Evolutionary conservation across 1,139 yeast genomes (phyloP).

Genomic region (Lodderomyces beijingensis): DNA sequence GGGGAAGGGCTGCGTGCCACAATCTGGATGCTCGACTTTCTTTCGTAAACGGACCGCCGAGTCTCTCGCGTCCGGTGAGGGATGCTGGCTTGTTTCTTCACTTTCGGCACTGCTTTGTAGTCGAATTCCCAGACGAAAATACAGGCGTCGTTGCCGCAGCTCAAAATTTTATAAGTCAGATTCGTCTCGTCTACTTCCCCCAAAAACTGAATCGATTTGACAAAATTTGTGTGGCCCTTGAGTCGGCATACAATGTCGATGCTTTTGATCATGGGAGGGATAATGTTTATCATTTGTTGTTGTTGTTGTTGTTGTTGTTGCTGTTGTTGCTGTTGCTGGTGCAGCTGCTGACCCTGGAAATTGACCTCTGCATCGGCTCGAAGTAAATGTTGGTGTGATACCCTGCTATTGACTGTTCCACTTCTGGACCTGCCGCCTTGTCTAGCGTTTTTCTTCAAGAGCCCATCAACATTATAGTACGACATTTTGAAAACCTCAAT

Average conservation of each 20-base stretch:
- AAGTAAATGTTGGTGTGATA: conserved; percentile 17
- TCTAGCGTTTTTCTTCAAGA: conserved; percentile 16
- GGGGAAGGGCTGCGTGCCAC: conserved; percentile 11
- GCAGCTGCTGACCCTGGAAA: no score
- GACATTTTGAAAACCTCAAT: conserved; percentile 51
- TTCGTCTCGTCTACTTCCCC: conserved; percentile 17
- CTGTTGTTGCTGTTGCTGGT: conserved; percentile 1
- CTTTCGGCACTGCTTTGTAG: conserved; percentile 53
- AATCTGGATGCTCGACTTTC: conserved; percentile 9
- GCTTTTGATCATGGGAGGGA: conserved; percentile 39
- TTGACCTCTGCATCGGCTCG: not conserved
- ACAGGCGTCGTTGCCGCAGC: conserved; percentile 70
- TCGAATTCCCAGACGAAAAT: conserved; percentile 71
- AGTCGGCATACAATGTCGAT: conserved; percentile 46
- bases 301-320: conserved; percentile 2
- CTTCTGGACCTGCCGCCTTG: conserved; percentile 35
- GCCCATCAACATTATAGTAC: conserved; percentile 34
- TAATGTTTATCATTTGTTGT: conserved; percentile 5
- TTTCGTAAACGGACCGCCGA: conserved; percentile 10
- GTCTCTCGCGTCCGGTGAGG: conserved; percentile 7
- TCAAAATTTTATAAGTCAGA: conserved; percentile 51
- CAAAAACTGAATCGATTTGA: conserved; percentile 42
- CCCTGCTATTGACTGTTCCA: conserved; percentile 32
- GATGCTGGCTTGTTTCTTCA: conserved; percentile 21
- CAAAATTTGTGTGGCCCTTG: conserved; percentile 68